These are phyloP conservation scores for Sporisorium sorghi DNA, from an alignment of 1,284 basidiomycete genomes.

Conservation along the genomic window DNA sequence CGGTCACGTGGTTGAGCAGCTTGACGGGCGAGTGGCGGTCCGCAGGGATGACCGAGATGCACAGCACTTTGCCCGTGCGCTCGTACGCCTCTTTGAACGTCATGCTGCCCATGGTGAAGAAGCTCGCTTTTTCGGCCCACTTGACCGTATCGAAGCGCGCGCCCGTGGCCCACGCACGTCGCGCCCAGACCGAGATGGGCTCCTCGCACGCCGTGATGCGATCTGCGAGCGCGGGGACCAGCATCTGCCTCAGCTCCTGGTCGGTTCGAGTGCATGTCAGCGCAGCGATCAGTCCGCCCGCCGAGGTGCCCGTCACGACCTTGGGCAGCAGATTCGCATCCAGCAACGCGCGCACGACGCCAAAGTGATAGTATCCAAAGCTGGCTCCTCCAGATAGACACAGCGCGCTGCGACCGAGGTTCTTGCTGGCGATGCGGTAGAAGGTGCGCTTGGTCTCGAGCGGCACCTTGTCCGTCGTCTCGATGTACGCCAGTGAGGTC, in stretches of 20 bases:
- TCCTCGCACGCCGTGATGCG: constrained; percentile 93
- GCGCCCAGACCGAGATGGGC: constrained; percentile 75
- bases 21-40: constrained; percentile 93
- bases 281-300: constrained; percentile 81
- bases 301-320: constrained; percentile 88
- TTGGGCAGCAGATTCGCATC: constrained; percentile 87
- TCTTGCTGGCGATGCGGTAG: constrained; percentile 87
- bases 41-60: constrained; percentile 92
- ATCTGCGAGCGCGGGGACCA: constrained; percentile 74
- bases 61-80: constrained; percentile 87
- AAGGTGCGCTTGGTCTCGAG: constrained; percentile 91
- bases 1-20: constrained; percentile 92
- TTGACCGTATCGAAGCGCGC: constrained; percentile 89
- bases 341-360: constrained; percentile 90
- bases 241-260: constrained; percentile 81
- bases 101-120: constrained; percentile 92
- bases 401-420: constrained; percentile 88
- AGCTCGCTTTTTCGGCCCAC: constrained; percentile 82
- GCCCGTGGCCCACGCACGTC: constrained; percentile 85
- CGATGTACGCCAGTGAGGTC: constrained; percentile 50
- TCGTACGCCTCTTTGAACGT: constrained; percentile 96
- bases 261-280: constrained; percentile 88
- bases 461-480: constrained; percentile 73
- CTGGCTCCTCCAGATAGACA: constrained; percentile 94
- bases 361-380: constrained; percentile 89